Conservation (phyloP, 2,329 filamentous ascomycete species). For the Parafenestella ontariensis region DNA sequence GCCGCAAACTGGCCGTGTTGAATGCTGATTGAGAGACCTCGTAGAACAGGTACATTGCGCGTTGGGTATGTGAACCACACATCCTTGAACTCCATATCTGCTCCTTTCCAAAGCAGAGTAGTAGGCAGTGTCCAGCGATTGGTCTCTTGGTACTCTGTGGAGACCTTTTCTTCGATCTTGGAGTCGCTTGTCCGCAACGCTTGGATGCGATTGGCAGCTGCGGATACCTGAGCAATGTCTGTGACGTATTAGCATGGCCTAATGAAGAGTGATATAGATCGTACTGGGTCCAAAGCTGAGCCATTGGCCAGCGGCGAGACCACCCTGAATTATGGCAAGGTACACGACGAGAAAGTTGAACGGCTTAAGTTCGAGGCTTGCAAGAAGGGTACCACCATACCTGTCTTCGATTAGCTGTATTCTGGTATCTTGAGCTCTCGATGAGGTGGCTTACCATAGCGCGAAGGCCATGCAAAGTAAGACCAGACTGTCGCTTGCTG, state of each 20-base stretch:
- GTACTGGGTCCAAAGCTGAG: constrained; percentile 37
- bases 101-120: constrained; percentile 30
- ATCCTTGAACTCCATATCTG: constrained; percentile 72
- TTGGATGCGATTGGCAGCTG: constrained; percentile 31
- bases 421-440: neutral
- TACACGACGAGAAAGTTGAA: constrained; percentile 34
- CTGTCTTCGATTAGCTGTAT: constrained; percentile 5
- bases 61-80: constrained; percentile 94
- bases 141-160: constrained; percentile 1
- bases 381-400: constrained; percentile 35
- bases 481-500: constrained; percentile 65
- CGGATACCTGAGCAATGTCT: constrained; percentile 37
- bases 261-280: neutral
- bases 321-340: constrained; percentile 35
- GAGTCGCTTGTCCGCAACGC: constrained; percentile 9
- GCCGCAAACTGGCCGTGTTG: constrained; percentile 61
- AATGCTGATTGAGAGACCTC: constrained; percentile 52
- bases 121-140: constrained; percentile 12
- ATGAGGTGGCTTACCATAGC: constrained; percentile 32
- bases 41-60: constrained; percentile 82
- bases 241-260: neutral
- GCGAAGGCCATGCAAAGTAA: constrained; percentile 54
- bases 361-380: constrained; percentile 20
- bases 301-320: constrained; percentile 35
- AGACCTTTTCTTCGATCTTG: neutral